Percentiles rank a stretch among this genome's conserved stretches.
phyloP scores from a whole-genome alignment of 2,329 filamentous ascomycete genomes.

The Cercospora sp. region DNA sequence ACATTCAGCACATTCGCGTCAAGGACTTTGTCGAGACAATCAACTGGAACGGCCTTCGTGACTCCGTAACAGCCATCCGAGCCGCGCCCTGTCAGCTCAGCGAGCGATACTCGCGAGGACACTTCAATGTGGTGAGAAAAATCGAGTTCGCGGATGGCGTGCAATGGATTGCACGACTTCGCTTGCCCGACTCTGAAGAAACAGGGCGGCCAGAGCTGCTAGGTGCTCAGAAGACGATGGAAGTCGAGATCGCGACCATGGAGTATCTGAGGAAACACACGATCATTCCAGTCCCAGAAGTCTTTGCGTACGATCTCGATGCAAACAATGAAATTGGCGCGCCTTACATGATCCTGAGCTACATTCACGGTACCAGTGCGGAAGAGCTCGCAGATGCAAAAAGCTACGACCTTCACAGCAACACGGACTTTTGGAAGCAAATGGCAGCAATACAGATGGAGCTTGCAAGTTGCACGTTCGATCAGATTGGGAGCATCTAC shows the following conservation, averaged over 20 bases:
- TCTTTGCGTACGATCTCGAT: background rate
- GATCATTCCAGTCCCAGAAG: constrained; percentile 2
- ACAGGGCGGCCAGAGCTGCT: background rate
- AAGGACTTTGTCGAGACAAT: background rate
- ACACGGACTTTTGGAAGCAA: constrained; percentile 4
- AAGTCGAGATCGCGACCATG: background rate
- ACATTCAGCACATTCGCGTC: background rate
- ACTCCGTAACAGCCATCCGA: background rate
- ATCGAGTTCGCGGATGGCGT: constrained; percentile 6
- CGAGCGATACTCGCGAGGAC: constrained; percentile 5
- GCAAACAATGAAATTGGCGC: background rate
- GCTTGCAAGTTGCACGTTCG: constrained; percentile 3
- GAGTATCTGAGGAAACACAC: background rate
- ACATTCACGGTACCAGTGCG: constrained; percentile 10
- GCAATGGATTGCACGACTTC: background rate
- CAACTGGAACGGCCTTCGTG: constrained; percentile 1
- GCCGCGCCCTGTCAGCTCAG: constrained; percentile 2
- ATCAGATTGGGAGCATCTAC: background rate
- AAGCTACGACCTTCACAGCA: background rate
- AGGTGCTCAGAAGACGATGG: background rate
- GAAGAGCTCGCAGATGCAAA: background rate
- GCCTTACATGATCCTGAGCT: constrained; percentile 8
- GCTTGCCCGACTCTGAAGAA: background rate
- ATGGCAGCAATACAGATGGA: constrained; percentile 10
- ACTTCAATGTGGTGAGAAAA: constrained; percentile 11